Percentiles rank a stretch among this genome's conserved stretches.
Evolutionary conservation across 352 stramenopile species (phyloP).

Genomic region (Phytophthora palmivora): DNA sequence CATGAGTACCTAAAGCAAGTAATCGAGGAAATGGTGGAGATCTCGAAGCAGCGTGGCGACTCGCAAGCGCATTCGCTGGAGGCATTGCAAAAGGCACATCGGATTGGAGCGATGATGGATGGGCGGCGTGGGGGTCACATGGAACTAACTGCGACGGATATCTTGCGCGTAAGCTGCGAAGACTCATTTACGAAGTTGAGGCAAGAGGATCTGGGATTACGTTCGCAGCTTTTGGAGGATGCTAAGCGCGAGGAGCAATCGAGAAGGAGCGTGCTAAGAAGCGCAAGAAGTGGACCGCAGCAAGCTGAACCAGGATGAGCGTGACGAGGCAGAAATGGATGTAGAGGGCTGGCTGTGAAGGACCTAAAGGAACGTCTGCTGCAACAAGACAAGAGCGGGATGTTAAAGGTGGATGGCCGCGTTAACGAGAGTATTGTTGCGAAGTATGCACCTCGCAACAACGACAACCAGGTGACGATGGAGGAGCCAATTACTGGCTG

Average conservation of each 20-base stretch:
- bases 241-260: conserved; percentile 76
- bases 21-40: conserved; percentile 87
- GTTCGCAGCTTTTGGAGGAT: conserved; percentile 73
- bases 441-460: conserved; percentile 50
- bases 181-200: conserved; percentile 75
- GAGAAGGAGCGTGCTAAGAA: conserved; percentile 88
- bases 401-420: conserved; percentile 76
- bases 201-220: conserved; percentile 70
- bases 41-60: conserved; percentile 80
- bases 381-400: conserved; percentile 76
- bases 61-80: conserved; percentile 54
- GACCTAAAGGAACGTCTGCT: conserved; percentile 85
- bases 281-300: conserved; percentile 88
- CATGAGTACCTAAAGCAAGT: conserved; percentile 89
- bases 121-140: conserved; percentile 30
- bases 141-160: conserved; percentile 79
- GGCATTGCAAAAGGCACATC: conserved; percentile 53
- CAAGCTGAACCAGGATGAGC: conserved; percentile 80
- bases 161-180: conserved; percentile 86
- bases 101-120: conserved; percentile 18
- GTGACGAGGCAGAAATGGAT: conserved; percentile 89
- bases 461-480: conserved; percentile 82
- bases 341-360: conserved; percentile 79
- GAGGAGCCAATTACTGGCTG: conserved; percentile 88
- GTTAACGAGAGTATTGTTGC: conserved; percentile 84